A percentile compares a stretch with the other conserved stretches of the same genome.
phyloP scores from a whole-genome alignment of 2,329 filamentous ascomycete species.

The Fusarium compactum region DNA sequence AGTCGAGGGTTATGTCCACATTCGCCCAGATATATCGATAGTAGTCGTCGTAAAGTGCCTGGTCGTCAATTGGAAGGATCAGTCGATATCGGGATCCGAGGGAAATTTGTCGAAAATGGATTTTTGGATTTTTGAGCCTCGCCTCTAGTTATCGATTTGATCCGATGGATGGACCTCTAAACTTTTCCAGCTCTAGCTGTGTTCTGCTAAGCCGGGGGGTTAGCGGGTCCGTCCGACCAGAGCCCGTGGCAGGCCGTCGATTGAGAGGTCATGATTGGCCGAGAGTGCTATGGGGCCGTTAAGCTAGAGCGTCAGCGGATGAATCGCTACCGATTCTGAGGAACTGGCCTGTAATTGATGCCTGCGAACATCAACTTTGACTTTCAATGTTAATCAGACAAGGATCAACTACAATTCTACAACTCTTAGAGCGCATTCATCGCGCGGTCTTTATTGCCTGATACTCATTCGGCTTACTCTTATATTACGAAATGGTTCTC shows the following conservation, averaged over 20 bases:
- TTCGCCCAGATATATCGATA: constrained; percentile 19
- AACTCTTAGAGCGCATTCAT: not conserved
- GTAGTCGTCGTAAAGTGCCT: not conserved
- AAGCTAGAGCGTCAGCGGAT: constrained; percentile 32
- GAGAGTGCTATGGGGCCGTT: constrained; percentile 5
- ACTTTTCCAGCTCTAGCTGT: constrained; percentile 47
- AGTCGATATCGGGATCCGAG: constrained; percentile 27
- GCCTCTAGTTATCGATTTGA: constrained; percentile 31
- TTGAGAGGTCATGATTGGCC: constrained; percentile 19
- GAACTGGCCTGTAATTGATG: constrained; percentile 21
- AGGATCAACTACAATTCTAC: not conserved
- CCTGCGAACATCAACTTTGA: constrained; percentile 7
- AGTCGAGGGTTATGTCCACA: constrained; percentile 25
- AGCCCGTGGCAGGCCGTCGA: constrained; percentile 15
- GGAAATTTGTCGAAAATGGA: constrained; percentile 39
- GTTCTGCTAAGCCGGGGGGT: constrained; percentile 37
- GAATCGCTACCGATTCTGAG: constrained; percentile 26
- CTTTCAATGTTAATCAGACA: constrained; percentile 4
- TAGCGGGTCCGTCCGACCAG: constrained; percentile 39
- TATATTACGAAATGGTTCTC: constrained; percentile 70
- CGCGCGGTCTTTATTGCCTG: not conserved
- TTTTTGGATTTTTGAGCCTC: constrained; percentile 31
- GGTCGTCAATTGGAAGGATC: constrained; percentile 16
- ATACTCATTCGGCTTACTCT: rapidly evolving
- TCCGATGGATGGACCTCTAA: constrained; percentile 41